Evolutionary conservation across 352 stramenopile species (phyloP), one percentile per base, ranked within the genome.

Genomic region (Pythium vanterpoolii): DNA sequence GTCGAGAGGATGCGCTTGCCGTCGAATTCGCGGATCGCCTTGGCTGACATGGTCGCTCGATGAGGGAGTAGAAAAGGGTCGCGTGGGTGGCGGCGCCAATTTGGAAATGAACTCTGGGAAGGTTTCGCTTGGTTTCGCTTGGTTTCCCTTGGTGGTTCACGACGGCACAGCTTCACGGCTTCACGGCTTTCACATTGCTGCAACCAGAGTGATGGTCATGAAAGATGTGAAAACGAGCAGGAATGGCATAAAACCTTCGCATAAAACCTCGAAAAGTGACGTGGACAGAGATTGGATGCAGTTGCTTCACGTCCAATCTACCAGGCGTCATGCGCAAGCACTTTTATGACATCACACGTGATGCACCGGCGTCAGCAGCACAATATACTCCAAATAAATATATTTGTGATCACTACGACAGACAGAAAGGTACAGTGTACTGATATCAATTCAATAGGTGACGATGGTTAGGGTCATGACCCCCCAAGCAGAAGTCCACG

Each of bases 11-110:
- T 86, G 68, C 93, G 89, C 83, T 98, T 98, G 73, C 95, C 95
- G 64, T 98, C 89, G 72, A 97, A 98, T 75, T 98, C 95, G 64
- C 93, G 89, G 69, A 98, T 97, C 40, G 93, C 89, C 75, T 98
- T 98, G 66, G 95, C 93, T 54, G 91, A 97, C 93, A 98, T 98
- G 62, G 36, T 61, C 26, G 14, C 26, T 52, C 8, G 27, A 5
- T 18, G 42, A 28, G 43, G 28, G 13, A 10, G 30, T 23, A 30
- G 28, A 38, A 36, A 39, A 30, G 30, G 28, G 53, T 52, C 33
- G 43, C 28, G 39, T 31, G 57, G 48, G 55, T 9, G 24, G 47
- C 57, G 50, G 34, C 34, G 59, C 59, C 59, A 50, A 66, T 66
- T 66, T 30, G 34, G 43, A 50, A 66, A 40, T 62, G 55, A 45